phyloP scores from a whole-genome alignment of 441 rosid genomes.

The Pelargonium fulgidum region DNA sequence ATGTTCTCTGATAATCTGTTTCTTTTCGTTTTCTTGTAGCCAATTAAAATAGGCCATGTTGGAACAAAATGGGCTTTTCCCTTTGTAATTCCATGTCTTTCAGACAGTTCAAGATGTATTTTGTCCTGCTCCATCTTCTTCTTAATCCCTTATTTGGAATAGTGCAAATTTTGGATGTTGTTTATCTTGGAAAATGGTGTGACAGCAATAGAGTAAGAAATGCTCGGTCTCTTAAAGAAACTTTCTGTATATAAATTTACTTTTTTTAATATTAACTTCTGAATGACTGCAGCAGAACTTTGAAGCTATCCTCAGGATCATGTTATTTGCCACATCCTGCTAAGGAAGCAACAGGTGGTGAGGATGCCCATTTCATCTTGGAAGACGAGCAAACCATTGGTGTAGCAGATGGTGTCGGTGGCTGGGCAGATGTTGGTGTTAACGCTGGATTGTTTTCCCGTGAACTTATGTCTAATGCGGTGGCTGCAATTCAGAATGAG shows the following conservation, averaged over 20 bases:
- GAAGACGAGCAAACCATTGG: slow-evolving; percentile 55
- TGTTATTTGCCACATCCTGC: slow-evolving; percentile 62
- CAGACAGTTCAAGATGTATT: not conserved
- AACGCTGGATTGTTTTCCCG: slow-evolving; percentile 53
- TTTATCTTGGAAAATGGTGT: not conserved
- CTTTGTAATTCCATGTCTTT: not conserved
- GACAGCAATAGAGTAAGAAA: not conserved
- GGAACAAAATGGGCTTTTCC: not conserved
- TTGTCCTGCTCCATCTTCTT: not conserved
- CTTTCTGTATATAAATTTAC: not conserved
- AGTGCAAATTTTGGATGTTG: not conserved
- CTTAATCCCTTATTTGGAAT: not conserved
- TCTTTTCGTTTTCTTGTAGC: not conserved
- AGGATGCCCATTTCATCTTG: slow-evolving; percentile 68
- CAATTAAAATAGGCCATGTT: not conserved
- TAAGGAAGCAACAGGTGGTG: slow-evolving; percentile 62
- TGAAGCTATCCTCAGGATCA: slow-evolving; percentile 56
- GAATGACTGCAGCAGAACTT: slow-evolving; percentile 29
- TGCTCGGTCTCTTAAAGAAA: not conserved
- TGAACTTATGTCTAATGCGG: slow-evolving; percentile 56
- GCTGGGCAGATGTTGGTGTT: slow-evolving; percentile 75
- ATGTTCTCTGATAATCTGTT: slow-evolving; percentile 27
- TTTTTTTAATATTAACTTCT: slow-evolving; percentile 19
- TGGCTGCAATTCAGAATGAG: slow-evolving; percentile 45
- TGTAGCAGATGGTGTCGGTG: slow-evolving; percentile 77